Conservation (phyloP, 495 filamentous ascomycete species). For the Viridothelium virens region DNA sequence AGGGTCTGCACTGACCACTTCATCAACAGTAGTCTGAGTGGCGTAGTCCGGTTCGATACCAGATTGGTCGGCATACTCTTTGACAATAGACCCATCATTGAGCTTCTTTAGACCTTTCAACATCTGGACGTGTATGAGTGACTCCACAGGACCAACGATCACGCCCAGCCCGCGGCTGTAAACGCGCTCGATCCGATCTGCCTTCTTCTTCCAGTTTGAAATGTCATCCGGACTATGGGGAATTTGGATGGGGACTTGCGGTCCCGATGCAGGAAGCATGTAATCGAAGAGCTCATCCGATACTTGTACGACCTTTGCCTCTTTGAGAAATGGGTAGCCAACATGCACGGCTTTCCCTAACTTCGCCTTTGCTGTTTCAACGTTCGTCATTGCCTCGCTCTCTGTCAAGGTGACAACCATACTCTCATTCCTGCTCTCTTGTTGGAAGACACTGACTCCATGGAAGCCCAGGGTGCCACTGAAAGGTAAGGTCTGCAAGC, state of each 20-base stretch:
- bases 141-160: constrained; percentile 77
- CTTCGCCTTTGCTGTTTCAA: constrained; percentile 64
- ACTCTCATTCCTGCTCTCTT: constrained; percentile 92
- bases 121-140: constrained; percentile 83
- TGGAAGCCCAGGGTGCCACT: constrained; percentile 76
- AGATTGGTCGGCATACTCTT: constrained; percentile 84
- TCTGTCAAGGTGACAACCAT: constrained; percentile 83
- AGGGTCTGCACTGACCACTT: constrained; percentile 83
- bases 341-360: constrained; percentile 82
- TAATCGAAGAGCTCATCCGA: constrained; percentile 95
- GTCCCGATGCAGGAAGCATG: constrained; percentile 42
- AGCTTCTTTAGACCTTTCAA: constrained; percentile 85
- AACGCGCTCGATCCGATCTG: constrained; percentile 68
- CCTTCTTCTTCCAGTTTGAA: constrained; percentile 73
- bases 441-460: constrained; percentile 92
- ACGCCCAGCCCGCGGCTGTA: constrained; percentile 90
- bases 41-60: constrained; percentile 90
- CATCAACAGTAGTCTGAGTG: constrained; percentile 79
- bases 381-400: constrained; percentile 59
- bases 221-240: constrained; percentile 75
- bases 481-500: constrained; percentile 72
- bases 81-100: constrained; percentile 81
- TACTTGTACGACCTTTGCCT: constrained; percentile 79
- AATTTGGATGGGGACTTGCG: constrained; percentile 49
- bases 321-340: constrained; percentile 92